Conservation (phyloP, 2,329 filamentous ascomycete species). For the Annulohypoxylon truncatum region DNA sequence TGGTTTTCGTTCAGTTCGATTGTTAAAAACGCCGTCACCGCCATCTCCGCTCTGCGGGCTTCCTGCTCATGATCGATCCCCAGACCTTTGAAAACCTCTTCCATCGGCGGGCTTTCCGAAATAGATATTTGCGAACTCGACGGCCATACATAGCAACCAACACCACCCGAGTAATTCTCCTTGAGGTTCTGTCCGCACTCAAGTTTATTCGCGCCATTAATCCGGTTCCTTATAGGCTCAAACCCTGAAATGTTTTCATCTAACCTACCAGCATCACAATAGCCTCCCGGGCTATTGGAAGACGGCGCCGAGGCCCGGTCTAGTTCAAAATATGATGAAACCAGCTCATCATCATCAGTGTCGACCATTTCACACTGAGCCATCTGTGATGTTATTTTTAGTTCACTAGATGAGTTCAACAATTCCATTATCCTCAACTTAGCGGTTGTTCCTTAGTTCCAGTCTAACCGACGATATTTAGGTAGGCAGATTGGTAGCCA, state of each 20-base stretch:
- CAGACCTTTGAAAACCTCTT: neutral
- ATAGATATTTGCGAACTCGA: constrained; percentile 15
- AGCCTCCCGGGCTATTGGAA: neutral
- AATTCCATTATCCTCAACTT: neutral
- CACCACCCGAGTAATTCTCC: constrained; percentile 24
- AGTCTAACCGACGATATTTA: neutral
- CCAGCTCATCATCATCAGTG: neutral
- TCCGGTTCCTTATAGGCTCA: neutral
- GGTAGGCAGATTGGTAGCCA: neutral
- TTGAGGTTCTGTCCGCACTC: neutral
- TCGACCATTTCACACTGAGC: neutral
- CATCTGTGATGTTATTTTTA: neutral
- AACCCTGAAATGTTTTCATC: constrained; percentile 14
- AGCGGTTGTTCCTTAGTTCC: too few species aligned
- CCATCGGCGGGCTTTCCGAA: neutral
- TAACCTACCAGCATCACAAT: neutral
- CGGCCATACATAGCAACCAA: constrained; percentile 17
- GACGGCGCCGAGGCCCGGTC: constrained; percentile 7
- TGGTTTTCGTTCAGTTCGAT: neutral
- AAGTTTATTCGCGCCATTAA: neutral
- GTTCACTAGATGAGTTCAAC: too few species aligned
- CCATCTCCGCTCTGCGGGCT: neutral
- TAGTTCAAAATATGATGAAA: constrained; percentile 29
- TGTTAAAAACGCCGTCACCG: too few species aligned
- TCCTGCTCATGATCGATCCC: neutral